Conservation (phyloP, 2,329 filamentous ascomycete species). For the Penicillium sp. region DNA sequence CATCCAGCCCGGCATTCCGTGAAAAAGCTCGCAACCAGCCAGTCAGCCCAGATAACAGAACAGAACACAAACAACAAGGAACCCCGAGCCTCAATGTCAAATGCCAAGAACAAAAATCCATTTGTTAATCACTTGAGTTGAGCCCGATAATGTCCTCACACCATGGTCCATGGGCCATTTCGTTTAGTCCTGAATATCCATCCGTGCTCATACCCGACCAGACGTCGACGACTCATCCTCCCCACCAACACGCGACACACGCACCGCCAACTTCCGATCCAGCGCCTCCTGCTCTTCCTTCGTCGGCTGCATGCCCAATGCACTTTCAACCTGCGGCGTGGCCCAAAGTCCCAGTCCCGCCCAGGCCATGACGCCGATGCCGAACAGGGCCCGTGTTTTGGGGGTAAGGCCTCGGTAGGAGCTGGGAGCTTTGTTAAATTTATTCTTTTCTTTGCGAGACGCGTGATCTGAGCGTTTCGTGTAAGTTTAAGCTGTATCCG, state of each 20-base stretch:
- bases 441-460: not conserved
- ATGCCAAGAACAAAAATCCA: not conserved
- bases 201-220: slow-evolving; percentile 5
- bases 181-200: slow-evolving; percentile 11
- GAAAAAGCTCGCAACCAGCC: not conserved
- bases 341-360: slow-evolving; percentile 69
- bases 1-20: slow-evolving; percentile 3
- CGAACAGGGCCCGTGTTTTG: slow-evolving; percentile 67
- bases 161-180: too few species aligned
- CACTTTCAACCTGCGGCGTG: slow-evolving; percentile 68
- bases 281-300: slow-evolving; percentile 69
- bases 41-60: not conserved
- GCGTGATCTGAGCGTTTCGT: not conserved
- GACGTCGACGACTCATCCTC: slow-evolving; percentile 24
- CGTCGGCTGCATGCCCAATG: slow-evolving; percentile 66
- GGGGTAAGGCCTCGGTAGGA: slow-evolving; percentile 69
- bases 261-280: slow-evolving; percentile 42
- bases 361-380: slow-evolving; percentile 72
- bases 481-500: not conserved
- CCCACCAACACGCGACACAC: slow-evolving; percentile 30
- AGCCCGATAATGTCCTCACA: too few species aligned
- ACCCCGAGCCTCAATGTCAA: too few species aligned
- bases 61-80: not conserved
- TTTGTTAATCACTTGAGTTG: slow-evolving; percentile 1
- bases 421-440: slow-evolving; percentile 37